phyloP scores from a whole-genome alignment of 2,329 filamentous ascomycete genomes.

The Fusarium beomiforme region DNA sequence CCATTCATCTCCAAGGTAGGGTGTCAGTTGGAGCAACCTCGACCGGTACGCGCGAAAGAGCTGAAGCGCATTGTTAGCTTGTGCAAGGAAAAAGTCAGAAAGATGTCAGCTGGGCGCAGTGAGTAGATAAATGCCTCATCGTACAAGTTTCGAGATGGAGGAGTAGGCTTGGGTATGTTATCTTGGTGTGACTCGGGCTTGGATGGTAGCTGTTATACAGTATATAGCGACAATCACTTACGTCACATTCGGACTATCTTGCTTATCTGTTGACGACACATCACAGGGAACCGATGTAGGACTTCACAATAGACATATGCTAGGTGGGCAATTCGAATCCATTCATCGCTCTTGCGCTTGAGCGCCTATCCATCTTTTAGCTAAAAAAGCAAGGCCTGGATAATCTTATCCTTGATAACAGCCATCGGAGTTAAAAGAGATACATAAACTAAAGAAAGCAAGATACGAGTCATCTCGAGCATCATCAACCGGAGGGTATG shows the following conservation, averaged over 20 bases:
- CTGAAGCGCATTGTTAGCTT: slow-evolving; percentile 45
- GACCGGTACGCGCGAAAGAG: slow-evolving; percentile 45
- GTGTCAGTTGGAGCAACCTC: slow-evolving; percentile 47
- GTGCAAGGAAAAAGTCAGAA: slow-evolving; percentile 41
- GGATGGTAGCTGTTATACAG: slow-evolving; percentile 20
- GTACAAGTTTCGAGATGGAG: not conserved
- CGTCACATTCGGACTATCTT: not conserved
- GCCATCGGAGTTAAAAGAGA: not conserved
- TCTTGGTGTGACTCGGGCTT: slow-evolving; percentile 16
- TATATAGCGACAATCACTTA: slow-evolving; percentile 15
- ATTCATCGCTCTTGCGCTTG: slow-evolving; percentile 11
- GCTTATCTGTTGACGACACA: not conserved
- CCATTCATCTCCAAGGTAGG: slow-evolving; percentile 41
- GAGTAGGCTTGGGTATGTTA: slow-evolving; percentile 4
- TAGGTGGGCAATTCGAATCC: not conserved
- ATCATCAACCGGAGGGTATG: slow-evolving; percentile 8
- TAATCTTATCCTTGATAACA: not conserved
- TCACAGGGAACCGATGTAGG: not conserved
- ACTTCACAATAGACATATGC: not conserved
- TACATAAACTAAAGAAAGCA: not conserved
- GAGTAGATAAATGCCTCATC: slow-evolving; percentile 16
- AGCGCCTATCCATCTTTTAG: slow-evolving; percentile 21
- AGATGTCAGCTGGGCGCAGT: slow-evolving; percentile 31
- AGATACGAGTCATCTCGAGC: slow-evolving; percentile 24
- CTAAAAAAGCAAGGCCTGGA: slow-evolving; percentile 5